Conservation (phyloP, 2,329 filamentous ascomycete species). For the Beauveria medogensis region DNA sequence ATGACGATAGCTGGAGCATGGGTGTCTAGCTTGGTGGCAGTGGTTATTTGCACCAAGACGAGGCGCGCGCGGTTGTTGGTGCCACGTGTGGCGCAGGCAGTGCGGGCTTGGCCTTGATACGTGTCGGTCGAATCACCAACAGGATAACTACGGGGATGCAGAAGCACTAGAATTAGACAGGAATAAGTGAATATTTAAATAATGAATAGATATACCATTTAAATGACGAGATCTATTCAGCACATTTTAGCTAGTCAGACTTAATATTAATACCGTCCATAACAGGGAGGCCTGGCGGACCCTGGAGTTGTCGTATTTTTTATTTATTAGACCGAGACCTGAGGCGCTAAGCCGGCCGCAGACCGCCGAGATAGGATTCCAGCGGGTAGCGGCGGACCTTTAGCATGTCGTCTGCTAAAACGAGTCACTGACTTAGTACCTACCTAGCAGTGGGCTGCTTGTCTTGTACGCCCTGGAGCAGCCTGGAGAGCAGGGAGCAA, state of each 20-base stretch:
- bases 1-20: slow-evolving; percentile 7
- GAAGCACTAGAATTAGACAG: background rate
- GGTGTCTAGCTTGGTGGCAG: background rate
- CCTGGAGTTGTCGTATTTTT: background rate
- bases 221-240: background rate
- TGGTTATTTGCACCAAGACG: background rate
- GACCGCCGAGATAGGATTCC: slow-evolving; percentile 7
- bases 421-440: slow-evolving; percentile 7
- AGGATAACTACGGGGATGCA: background rate
- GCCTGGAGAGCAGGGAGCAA: background rate
- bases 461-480: background rate
- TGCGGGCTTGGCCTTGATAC: background rate
- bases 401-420: background rate
- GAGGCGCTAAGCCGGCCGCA: background rate
- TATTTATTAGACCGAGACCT: background rate
- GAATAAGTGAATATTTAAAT: background rate
- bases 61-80: background rate
- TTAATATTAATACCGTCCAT: background rate
- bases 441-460: background rate
- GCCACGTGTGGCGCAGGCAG: slow-evolving; percentile 8
- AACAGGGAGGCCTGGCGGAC: background rate
- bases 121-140: background rate
- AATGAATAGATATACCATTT: too few species aligned
- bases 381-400: slow-evolving; percentile 14
- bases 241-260: background rate